Conservation (phyloP, 164 flowering plant species). For the Vitis riparia region DNA sequence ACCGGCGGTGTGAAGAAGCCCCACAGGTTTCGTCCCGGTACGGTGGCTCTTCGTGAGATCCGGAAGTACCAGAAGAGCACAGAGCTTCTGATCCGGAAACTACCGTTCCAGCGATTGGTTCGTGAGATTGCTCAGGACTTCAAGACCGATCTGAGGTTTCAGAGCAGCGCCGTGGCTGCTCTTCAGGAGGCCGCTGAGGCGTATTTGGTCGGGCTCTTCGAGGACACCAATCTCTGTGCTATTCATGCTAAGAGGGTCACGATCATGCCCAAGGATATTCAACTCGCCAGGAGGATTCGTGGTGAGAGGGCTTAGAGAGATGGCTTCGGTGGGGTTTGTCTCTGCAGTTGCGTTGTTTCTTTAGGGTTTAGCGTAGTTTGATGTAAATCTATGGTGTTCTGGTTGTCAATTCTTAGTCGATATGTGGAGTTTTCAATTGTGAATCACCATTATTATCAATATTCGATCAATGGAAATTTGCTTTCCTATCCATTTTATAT, state of each 20-base stretch:
- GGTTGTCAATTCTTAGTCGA: too few relatives aligned
- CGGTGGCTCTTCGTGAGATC: slow-evolving; percentile 34
- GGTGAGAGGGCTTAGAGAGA: slow-evolving; percentile 27
- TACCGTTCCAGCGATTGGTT: slow-evolving; percentile 35
- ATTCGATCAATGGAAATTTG: too few relatives aligned
- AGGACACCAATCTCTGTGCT: slow-evolving; percentile 30
- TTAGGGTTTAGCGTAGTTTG: too few relatives aligned
- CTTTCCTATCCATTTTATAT: too few relatives aligned
- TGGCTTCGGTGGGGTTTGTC: too few relatives aligned
- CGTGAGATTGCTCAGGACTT: slow-evolving; percentile 40
- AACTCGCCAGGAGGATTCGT: slow-evolving; percentile 31
- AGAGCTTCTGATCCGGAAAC: slow-evolving; percentile 28
- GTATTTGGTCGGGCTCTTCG: slow-evolving; percentile 32
- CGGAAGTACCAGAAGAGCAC: slow-evolving; percentile 34
- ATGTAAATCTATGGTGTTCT: too few relatives aligned
- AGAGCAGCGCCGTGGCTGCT: slow-evolving; percentile 32
- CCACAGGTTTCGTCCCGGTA: slow-evolving; percentile 31
- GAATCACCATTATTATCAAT: too few relatives aligned
- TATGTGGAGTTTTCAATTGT: too few relatives aligned
- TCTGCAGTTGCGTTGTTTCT: too few relatives aligned
- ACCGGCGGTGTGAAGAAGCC: slow-evolving; percentile 40
- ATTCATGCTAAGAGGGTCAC: slow-evolving; percentile 37
- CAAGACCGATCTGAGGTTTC: slow-evolving; percentile 34
- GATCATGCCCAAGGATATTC: slow-evolving; percentile 36
- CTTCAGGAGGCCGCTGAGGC: slow-evolving; percentile 35